Conservation (phyloP, 768 basidiomycete species). For the Trametes maxima region DNA sequence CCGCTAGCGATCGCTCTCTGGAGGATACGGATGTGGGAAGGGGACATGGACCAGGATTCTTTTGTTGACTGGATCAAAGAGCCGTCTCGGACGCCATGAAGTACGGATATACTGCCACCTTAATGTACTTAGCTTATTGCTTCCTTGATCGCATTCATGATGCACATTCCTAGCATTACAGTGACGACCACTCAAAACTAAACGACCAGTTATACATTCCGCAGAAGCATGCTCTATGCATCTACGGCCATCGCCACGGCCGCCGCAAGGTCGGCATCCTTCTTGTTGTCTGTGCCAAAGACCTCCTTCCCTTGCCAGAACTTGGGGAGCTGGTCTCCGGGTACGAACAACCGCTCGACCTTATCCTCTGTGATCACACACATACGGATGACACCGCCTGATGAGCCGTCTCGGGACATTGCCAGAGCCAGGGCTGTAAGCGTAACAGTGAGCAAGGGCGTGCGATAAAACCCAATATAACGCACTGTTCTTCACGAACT, state of each 20-base stretch:
- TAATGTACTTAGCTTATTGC: neutral
- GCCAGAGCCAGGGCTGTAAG: constrained; percentile 83
- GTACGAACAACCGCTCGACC: constrained; percentile 91
- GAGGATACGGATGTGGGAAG: constrained; percentile 80
- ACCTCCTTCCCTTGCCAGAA: constrained; percentile 91
- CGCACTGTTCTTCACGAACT: constrained; percentile 96
- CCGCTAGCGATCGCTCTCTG: constrained; percentile 74
- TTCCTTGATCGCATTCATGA: neutral
- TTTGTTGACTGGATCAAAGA: constrained; percentile 9
- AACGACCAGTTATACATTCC: constrained; percentile 22
- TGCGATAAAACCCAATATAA: constrained; percentile 20
- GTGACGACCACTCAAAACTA: constrained; percentile 12
- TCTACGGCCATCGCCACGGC: constrained; percentile 51
- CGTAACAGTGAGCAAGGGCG: neutral
- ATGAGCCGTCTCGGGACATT: constrained; percentile 97
- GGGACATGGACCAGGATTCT: constrained; percentile 30
- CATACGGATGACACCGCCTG: constrained; percentile 97
- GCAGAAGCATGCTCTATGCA: constrained; percentile 23
- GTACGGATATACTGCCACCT: neutral
- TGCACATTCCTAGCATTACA: constrained; percentile 15
- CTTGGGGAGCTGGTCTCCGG: constrained; percentile 84
- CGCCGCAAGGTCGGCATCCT: constrained; percentile 22
- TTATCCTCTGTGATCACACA: constrained; percentile 92
- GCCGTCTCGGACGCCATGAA: neutral
- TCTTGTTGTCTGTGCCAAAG: constrained; percentile 41